These are phyloP conservation scores for Geoglossum cookeanum DNA, from an alignment of 2,329 filamentous ascomycete species.

Conservation along the genomic window DNA sequence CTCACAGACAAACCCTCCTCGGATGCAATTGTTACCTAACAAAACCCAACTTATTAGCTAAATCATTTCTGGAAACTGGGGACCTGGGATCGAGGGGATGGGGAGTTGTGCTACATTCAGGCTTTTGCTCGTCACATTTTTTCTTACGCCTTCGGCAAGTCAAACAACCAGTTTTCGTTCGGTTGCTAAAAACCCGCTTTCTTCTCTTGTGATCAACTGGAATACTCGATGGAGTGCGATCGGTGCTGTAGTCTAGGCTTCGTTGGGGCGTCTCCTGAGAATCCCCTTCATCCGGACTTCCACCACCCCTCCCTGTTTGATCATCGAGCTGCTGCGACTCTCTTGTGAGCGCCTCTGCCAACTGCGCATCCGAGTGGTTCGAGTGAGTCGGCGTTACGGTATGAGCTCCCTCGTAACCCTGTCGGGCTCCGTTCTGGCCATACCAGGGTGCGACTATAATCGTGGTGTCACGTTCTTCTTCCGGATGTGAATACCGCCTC, in stretches of 20 bases:
- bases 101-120: conserved; percentile 44
- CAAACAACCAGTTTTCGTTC: conserved; percentile 88
- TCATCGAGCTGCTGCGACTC: conserved; percentile 17
- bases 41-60: background rate
- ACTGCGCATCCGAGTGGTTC: conserved; percentile 24
- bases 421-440: background rate
- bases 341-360: conserved; percentile 32
- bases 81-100: conserved; percentile 2
- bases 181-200: conserved; percentile 75
- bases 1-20: conserved; percentile 76
- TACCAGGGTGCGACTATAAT: conserved; percentile 1
- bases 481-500: background rate
- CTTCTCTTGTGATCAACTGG: conserved; percentile 37
- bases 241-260: conserved; percentile 18
- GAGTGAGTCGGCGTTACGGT: background rate
- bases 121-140: conserved; percentile 91
- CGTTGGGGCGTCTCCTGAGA: conserved; percentile 17
- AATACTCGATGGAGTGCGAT: conserved; percentile 16
- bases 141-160: conserved; percentile 88
- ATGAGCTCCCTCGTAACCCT: background rate
- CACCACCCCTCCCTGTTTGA: conserved; percentile 16
- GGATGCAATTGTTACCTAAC: conserved; percentile 69
- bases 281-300: conserved; percentile 20
- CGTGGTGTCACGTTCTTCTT: background rate
- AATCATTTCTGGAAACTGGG: background rate